Percentiles rank a stretch among this genome's conserved stretches.
Evolutionary conservation across 2,329 filamentous ascomycete genomes (phyloP).

Genomic region (Phialophora chinensis): DNA sequence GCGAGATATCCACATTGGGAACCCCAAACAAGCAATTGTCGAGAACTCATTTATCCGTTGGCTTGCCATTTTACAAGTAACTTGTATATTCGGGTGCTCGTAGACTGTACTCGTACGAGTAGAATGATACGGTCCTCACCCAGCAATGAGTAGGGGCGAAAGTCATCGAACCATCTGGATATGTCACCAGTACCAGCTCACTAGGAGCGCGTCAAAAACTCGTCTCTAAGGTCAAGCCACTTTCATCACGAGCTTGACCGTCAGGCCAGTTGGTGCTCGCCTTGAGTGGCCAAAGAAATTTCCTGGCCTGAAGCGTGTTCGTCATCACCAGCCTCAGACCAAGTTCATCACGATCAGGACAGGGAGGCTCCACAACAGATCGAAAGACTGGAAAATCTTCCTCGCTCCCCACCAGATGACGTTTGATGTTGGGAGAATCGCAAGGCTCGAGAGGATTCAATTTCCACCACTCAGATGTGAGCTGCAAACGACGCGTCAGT

Average conservation of each 20-base stretch:
- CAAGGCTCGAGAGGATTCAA: background rate
- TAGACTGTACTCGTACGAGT: background rate
- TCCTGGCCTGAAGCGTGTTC: background rate
- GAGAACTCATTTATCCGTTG: background rate
- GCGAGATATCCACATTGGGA: background rate
- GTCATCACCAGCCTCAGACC: constrained; percentile 9
- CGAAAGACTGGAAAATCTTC: constrained; percentile 4
- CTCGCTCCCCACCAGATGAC: constrained; percentile 15
- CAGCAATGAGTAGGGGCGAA: background rate
- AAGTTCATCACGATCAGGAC: constrained; percentile 14
- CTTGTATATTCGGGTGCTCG: too few species aligned
- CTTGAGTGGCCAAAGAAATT: background rate
- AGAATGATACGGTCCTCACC: background rate
- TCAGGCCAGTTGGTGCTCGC: background rate
- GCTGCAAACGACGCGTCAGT: background rate
- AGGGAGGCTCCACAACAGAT: background rate
- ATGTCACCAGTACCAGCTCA: background rate
- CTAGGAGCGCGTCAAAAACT: background rate
- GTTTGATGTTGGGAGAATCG: constrained; percentile 11
- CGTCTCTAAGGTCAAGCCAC: constrained; percentile 4
- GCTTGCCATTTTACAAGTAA: background rate
- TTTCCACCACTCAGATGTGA: constrained; percentile 12
- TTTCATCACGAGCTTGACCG: constrained; percentile 1
- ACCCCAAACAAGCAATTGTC: background rate
- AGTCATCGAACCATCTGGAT: background rate